Conservation (phyloP, 495 filamentous ascomycete species). For the Podospora anserina region DNA sequence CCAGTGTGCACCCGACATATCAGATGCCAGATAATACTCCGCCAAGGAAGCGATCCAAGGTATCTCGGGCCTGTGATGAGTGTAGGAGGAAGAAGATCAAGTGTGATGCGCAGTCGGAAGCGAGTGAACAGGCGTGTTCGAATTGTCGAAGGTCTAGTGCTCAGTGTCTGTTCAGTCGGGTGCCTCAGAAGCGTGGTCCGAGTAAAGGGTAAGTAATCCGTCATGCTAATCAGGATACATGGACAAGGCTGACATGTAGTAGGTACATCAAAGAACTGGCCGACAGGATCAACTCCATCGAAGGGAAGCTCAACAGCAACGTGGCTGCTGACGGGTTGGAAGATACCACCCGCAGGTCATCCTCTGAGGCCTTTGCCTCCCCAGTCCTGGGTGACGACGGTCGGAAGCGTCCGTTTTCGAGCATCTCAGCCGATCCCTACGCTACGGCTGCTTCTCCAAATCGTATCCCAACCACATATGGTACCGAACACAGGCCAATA, state of each 20-base stretch:
- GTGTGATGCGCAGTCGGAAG: conserved; percentile 83
- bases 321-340: conserved; percentile 21
- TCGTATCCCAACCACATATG: conserved; percentile 31
- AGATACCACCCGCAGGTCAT: conserved; percentile 32
- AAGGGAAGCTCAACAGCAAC: conserved; percentile 53
- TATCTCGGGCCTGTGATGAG: conserved; percentile 91
- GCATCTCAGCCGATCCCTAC: conserved; percentile 42
- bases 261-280: conserved; percentile 97
- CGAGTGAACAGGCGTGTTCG: conserved; percentile 73
- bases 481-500: conserved; percentile 40
- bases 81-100: conserved; percentile 96
- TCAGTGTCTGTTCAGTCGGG: conserved; percentile 82
- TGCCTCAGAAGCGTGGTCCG: conserved; percentile 91
- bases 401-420: conserved; percentile 46
- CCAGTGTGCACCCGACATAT: conserved; percentile 22
- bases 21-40: conserved; percentile 55
- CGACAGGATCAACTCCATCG: conserved; percentile 79
- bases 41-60: conserved; percentile 81
- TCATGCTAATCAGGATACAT: neutral
- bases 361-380: conserved; percentile 37
- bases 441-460: conserved; percentile 30
- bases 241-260: conserved; percentile 14
- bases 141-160: conserved; percentile 78
- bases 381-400: conserved; percentile 36
- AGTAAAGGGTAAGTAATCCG: conserved; percentile 75